Evolutionary conservation across 306 rosid species (phyloP).

Genomic region (Trifolium dubium): DNA sequence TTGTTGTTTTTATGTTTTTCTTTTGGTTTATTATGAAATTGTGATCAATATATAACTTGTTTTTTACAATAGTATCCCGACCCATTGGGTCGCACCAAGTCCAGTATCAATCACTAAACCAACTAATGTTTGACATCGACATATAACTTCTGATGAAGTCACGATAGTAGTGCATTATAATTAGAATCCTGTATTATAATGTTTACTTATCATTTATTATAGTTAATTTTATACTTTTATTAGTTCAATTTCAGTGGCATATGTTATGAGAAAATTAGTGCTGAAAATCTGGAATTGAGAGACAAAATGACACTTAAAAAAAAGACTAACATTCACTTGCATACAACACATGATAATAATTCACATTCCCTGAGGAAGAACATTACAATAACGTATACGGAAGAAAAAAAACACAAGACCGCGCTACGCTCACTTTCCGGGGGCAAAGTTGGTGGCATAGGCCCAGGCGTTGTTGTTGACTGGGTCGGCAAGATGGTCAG

Average conservation of each 20-base stretch:
- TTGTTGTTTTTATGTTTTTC: not conserved
- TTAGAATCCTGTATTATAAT: not conserved
- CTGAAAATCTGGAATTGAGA: not conserved
- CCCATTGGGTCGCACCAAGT: no score
- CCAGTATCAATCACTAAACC: no score
- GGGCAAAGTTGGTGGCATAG: conserved; percentile 88
- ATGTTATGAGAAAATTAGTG: not conserved
- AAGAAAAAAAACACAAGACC: conserved; percentile 3
- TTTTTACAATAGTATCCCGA: no score
- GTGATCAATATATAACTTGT: not conserved
- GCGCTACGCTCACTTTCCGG: conserved; percentile 74
- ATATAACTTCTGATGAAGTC: not conserved
- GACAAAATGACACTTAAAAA: not conserved
- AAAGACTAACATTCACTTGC: conserved; percentile 18
- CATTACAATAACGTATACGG: conserved; percentile 14
- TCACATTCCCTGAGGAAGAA: conserved; percentile 40
- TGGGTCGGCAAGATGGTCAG: conserved; percentile 96
- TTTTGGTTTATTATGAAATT: not conserved
- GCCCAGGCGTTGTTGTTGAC: conserved; percentile 97
- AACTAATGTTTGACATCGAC: no score
- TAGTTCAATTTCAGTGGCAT: not conserved
- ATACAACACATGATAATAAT: conserved; percentile 41
- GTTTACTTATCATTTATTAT: not conserved
- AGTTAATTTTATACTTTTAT: not conserved
- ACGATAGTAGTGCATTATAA: not conserved